A percentile compares a stretch with the other conserved stretches of the same genome.
These are phyloP conservation scores for Fusarium dimerum DNA, from an alignment of 2,329 filamentous ascomycete species.

Conservation along the genomic window DNA sequence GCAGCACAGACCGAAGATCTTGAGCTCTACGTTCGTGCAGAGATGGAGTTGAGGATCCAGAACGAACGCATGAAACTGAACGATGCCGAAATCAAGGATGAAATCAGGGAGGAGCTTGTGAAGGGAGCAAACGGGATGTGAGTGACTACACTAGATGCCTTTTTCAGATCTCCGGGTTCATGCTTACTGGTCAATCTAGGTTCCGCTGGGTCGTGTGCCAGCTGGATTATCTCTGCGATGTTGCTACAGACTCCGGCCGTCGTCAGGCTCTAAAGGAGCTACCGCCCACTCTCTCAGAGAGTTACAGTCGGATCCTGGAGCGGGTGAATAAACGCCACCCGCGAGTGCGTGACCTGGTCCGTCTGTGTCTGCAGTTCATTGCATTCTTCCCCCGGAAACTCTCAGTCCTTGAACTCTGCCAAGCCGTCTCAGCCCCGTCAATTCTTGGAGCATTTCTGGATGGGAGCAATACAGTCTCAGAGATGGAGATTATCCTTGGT, in stretches of 20 bases:
- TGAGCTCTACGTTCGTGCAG: constrained; percentile 9
- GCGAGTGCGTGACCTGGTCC: neutral
- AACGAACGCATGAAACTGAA: neutral
- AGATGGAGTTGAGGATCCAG: constrained; percentile 6
- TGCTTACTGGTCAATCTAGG: neutral
- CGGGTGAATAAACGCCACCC: neutral
- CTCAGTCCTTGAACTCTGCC: neutral
- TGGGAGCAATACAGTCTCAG: neutral
- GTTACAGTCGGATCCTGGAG: constrained; percentile 12
- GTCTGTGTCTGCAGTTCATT: constrained; percentile 11
- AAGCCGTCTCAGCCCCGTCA: constrained; percentile 5
- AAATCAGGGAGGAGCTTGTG: constrained; percentile 6
- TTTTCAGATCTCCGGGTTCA: accelerated
- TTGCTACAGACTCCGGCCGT: constrained; percentile 5
- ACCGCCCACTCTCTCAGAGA: constrained; percentile 1
- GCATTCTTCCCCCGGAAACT: accelerated
- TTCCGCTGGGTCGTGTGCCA: constrained; percentile 25
- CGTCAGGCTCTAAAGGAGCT: constrained; percentile 10
- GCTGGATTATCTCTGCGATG: constrained; percentile 17
- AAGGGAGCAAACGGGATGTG: constrained; percentile 14
- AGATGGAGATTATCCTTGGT: constrained; percentile 1
- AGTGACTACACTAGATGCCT: neutral
- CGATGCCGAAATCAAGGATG: constrained; percentile 3
- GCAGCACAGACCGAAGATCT: constrained; percentile 7
- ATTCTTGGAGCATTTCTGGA: neutral